Percentiles rank a stretch among this genome's conserved stretches.
These are phyloP conservation scores for Calonectria naviculata DNA, from an alignment of 2,329 filamentous ascomycete species.

Conservation along the genomic window DNA sequence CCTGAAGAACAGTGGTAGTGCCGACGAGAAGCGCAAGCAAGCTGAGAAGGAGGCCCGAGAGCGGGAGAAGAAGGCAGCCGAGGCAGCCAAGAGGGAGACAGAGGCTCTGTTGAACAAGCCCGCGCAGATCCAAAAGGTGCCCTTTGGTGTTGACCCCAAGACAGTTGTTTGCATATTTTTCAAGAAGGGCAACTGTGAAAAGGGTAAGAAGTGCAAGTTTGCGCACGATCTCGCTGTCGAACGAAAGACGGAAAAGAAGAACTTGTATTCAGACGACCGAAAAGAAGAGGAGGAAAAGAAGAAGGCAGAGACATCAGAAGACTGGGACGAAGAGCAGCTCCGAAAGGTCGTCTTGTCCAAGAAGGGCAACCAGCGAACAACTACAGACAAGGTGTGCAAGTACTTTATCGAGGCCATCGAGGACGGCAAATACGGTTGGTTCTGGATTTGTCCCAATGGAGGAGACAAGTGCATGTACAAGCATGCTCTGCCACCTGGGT, in stretches of 20 bases:
- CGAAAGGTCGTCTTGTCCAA: conserved; percentile 92
- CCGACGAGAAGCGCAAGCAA: conserved; percentile 86
- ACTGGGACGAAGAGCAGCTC: conserved; percentile 98
- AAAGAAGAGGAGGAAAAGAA: conserved; percentile 78
- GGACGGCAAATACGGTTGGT: conserved; percentile 99
- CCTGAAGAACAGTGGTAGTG: conserved; percentile 78
- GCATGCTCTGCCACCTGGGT: conserved; percentile 95
- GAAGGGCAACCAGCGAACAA: conserved; percentile 95
- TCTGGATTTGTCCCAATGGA: conserved; percentile 97
- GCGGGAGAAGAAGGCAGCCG: conserved; percentile 91
- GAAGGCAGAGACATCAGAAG: conserved; percentile 91
- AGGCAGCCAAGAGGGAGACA: conserved; percentile 83
- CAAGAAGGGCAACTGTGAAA: conserved; percentile 98
- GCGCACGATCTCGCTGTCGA: conserved; percentile 90
- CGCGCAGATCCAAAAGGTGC: conserved; percentile 95
- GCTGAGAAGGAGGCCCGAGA: conserved; percentile 76
- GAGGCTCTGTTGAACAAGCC: conserved; percentile 89
- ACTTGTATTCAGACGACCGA: conserved; percentile 87
- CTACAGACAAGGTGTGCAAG: conserved; percentile 99
- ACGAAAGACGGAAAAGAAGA: conserved; percentile 92
- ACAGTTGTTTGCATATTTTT: conserved; percentile 96
- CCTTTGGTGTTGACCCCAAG: conserved; percentile 98
- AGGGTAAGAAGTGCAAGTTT: conserved; percentile 98
- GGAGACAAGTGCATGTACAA: conserved; percentile 99
- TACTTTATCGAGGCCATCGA: conserved; percentile 97